A percentile compares a stretch with the other conserved stretches of the same genome.
Evolutionary conservation across 352 stramenopile genomes (phyloP).

Genomic region (Phytophthora litchii): DNA sequence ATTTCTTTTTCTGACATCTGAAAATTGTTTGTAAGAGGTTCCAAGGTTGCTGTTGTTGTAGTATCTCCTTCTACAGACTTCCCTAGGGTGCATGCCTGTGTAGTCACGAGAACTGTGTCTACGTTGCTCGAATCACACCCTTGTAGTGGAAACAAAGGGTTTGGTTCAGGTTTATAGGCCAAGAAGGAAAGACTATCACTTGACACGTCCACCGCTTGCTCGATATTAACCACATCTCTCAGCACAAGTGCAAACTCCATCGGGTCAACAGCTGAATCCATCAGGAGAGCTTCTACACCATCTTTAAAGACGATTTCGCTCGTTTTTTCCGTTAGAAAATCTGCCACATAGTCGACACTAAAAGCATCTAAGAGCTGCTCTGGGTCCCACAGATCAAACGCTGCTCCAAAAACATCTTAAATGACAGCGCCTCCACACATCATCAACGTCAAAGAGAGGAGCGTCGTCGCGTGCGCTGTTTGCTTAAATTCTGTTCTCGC

Average conservation of each 20-base stretch:
- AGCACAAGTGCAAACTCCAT: constrained; percentile 18
- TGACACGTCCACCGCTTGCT: neutral
- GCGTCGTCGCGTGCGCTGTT: neutral
- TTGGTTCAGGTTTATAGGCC: neutral
- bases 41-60: neutral
- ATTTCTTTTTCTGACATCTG: constrained; percentile 9
- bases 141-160: constrained; percentile 3
- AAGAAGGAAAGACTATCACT: neutral
- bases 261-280: constrained; percentile 11
- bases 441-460: constrained; percentile 8
- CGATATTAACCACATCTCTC: constrained; percentile 3
- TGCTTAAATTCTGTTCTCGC: constrained; percentile 3
- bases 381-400: constrained; percentile 8
- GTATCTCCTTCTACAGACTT: neutral
- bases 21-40: neutral
- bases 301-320: constrained; percentile 15
- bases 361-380: constrained; percentile 6
- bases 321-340: constrained; percentile 16
- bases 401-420: constrained; percentile 4
- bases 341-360: constrained; percentile 1
- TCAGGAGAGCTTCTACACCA: constrained; percentile 10
- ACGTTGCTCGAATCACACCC: neutral
- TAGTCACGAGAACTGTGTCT: too few species aligned
- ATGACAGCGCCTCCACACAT: constrained; percentile 15
- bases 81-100: too few species aligned